These are phyloP conservation scores for Rhizophagus prolifer DNA, from an alignment of 192 early-diverging fungal genomes.

Conservation along the genomic window DNA sequence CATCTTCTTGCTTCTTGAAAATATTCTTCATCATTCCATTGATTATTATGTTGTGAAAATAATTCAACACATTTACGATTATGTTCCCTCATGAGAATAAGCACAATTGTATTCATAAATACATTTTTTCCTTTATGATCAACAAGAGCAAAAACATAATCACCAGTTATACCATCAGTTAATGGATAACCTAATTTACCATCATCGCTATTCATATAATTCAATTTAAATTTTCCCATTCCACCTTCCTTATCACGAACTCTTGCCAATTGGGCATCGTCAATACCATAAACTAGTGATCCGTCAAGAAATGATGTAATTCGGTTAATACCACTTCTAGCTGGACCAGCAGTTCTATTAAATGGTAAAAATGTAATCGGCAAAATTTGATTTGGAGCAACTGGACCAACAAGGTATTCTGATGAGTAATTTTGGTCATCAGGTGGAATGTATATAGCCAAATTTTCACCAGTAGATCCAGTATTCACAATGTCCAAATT, in stretches of 20 bases:
- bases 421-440: background rate
- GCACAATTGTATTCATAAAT: background rate
- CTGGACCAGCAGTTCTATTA: background rate
- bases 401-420: background rate
- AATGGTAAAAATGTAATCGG: background rate
- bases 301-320: slow-evolving; percentile 17
- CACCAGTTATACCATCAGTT: background rate
- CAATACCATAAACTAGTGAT: background rate
- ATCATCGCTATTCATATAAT: background rate
- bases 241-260: background rate
- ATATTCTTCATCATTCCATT: slow-evolving; percentile 8
- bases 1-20: slow-evolving; percentile 26
- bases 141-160: background rate
- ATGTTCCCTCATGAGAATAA: slow-evolving; percentile 12
- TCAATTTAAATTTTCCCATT: background rate
- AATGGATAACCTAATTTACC: background rate
- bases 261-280: background rate
- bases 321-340: background rate
- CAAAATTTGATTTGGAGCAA: background rate
- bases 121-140: background rate
- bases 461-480: background rate
- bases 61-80: slow-evolving; percentile 20
- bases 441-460: background rate
- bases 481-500: background rate
- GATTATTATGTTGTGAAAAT: background rate